Base-by-base conservation (phyloP, 108 stramenopile genomes). In the Chaetoceros muelleri region DNA sequence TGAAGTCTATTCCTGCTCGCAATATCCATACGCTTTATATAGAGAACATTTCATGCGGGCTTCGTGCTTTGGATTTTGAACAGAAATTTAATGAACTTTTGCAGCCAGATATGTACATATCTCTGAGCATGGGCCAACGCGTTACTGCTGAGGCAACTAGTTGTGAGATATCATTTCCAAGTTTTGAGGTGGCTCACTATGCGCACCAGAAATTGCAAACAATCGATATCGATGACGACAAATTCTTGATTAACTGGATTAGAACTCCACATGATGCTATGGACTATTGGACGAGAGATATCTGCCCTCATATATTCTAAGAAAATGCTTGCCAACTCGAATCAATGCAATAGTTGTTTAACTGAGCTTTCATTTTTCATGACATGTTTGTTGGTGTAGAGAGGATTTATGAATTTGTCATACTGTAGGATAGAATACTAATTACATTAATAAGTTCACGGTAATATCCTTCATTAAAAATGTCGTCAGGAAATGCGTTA, bases 221-320 rank as follows among this genome's bases (percentile, higher is more conserved):
- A 24, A 30, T 62, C 18, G 17, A 48, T 5, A 53, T 57, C 46
- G 52, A 64, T 52, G 48, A 34, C 44, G 50, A 61, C 22, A 61
- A 55, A 48, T 57, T 65, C 27, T 24, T 58, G 18, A 40, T 91
- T 1, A 75, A 91, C 19, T 91, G 85, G 85, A 72, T 91, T 53
- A 52, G 64, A 5, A 91, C 85, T 34, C 89, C 89, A 19, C 20
- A 40, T 1, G 77, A 91, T 66, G 79, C 76, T 21, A 59, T 71
- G 63, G 48, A 67, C 28, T 91, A 82, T 48, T 91, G 89, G 89
- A 87, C 76, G 21, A 66, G 89, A 59, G 66, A 91, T 40, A 48
- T 75, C 24, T 65, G 57, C 45, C 70, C 77, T 46, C 45, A 62
- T 59, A 49, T 7, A 23, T 23, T 49, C 7, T 23, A 49, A 7